Evolutionary conservation across 495 filamentous ascomycete species (phyloP).

Genomic region (Evernia prunastri): DNA sequence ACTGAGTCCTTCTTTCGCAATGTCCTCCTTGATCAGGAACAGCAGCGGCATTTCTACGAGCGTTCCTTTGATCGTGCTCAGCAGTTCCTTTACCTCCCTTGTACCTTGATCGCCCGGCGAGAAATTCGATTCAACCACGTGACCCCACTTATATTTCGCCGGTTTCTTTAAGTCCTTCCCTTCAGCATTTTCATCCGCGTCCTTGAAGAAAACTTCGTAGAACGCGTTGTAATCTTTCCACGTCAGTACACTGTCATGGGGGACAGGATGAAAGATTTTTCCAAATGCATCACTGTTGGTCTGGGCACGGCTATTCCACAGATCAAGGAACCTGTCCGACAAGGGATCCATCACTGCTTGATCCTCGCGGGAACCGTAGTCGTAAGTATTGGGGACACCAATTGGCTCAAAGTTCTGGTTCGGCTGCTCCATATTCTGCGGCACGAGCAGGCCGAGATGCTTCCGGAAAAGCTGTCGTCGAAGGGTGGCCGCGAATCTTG

Average conservation of each 20-base stretch:
- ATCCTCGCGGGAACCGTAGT: constrained; percentile 74
- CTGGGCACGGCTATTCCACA: constrained; percentile 68
- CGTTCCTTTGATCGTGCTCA: constrained; percentile 68
- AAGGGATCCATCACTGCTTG: constrained; percentile 69
- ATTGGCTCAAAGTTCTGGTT: constrained; percentile 73
- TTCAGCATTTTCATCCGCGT: constrained; percentile 41
- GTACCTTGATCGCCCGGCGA: constrained; percentile 52
- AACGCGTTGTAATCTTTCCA: constrained; percentile 85
- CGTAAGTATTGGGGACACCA: constrained; percentile 66
- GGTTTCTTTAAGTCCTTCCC: constrained; percentile 40
- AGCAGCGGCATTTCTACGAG: constrained; percentile 89
- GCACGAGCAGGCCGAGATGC: constrained; percentile 75
- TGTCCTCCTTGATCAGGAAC: constrained; percentile 80
- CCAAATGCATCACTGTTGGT: constrained; percentile 82
- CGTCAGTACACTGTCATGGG: constrained; percentile 68
- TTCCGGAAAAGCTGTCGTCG: constrained; percentile 84
- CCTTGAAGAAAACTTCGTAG: constrained; percentile 67
- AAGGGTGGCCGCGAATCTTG: constrained; percentile 75
- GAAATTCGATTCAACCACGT: constrained; percentile 80
- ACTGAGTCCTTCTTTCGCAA: constrained; percentile 76
- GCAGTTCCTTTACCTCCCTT: constrained; percentile 71
- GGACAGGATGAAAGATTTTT: constrained; percentile 82
- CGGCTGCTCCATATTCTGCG: constrained; percentile 58
- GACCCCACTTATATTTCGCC: constrained; percentile 62
- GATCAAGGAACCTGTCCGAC: constrained; percentile 52